These are phyloP conservation scores for Fusarium dlaminii DNA, from an alignment of 2,329 filamentous ascomycete species.

Conservation along the genomic window DNA sequence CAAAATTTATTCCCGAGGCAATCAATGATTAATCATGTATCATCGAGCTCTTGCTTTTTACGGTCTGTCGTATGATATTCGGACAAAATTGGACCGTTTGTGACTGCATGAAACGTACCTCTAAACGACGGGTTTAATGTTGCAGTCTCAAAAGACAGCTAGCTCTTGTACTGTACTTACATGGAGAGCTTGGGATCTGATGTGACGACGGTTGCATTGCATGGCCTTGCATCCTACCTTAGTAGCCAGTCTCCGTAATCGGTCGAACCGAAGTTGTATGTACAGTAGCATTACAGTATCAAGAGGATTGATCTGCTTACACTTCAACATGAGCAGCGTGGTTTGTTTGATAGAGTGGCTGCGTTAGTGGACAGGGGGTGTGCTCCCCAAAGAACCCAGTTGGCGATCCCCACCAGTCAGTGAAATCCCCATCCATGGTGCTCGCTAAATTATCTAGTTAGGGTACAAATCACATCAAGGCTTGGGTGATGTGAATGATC, in stretches of 20 bases:
- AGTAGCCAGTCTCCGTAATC: background rate
- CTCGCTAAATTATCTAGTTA: background rate
- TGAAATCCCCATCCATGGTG: background rate
- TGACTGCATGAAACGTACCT: background rate
- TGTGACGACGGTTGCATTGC: background rate
- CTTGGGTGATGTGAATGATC: background rate
- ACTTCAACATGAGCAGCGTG: background rate
- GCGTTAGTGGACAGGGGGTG: conserved; percentile 10
- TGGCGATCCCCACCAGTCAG: conserved; percentile 3
- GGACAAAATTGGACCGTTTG: background rate
- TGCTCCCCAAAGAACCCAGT: background rate
- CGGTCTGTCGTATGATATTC: conserved; percentile 8
- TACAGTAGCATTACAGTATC: background rate
- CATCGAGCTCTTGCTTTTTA: background rate
- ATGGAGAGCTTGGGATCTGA: background rate
- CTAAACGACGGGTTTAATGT: background rate
- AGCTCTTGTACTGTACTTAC: background rate
- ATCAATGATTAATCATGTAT: background rate
- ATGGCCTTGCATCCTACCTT: background rate
- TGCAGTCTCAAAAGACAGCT: background rate
- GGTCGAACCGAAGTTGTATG: background rate
- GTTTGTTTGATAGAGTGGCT: conserved; percentile 6
- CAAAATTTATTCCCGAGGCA: background rate
- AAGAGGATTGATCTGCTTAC: background rate
- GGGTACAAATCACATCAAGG: background rate